Conservation (phyloP, 108 stramenopile genomes). For the Nitzschia sp. region DNA sequence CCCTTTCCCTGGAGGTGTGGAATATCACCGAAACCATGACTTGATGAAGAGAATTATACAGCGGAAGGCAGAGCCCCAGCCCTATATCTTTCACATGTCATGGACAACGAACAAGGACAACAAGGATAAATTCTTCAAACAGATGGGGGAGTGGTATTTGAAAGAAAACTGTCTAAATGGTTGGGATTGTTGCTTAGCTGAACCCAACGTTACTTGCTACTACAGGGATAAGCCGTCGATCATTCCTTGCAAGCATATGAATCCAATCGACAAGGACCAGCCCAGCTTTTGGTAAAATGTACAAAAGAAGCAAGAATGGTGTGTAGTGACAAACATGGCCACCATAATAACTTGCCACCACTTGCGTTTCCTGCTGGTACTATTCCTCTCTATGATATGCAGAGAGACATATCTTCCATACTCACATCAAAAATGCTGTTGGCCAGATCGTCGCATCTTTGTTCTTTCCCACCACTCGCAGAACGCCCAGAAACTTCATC, state of each 20-base stretch:
- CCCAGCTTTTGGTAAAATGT: constrained; percentile 47
- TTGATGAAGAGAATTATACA: constrained; percentile 35
- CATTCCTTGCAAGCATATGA: constrained; percentile 68
- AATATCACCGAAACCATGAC: constrained; percentile 29
- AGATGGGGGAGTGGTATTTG: constrained; percentile 79
- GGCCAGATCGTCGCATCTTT: no score
- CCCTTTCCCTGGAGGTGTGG: constrained; percentile 47
- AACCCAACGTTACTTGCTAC: constrained; percentile 64
- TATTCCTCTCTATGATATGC: no score
- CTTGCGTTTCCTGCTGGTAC: no score
- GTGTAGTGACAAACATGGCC: no score
- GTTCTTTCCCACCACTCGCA: no score
- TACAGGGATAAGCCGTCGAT: constrained; percentile 81
- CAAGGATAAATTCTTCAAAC: constrained; percentile 66
- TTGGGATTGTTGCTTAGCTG: constrained; percentile 58
- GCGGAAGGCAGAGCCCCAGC: constrained; percentile 10
- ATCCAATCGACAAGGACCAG: constrained; percentile 50
- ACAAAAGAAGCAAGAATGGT: no score
- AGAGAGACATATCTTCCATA: no score
- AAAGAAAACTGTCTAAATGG: constrained; percentile 42
- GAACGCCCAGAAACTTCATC: no score
- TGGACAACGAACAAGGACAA: constrained; percentile 73
- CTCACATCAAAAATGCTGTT: no score
- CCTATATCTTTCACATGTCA: constrained; percentile 50
- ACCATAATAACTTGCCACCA: no score